Conservation (phyloP, 108 stramenopile genomes). For the Conticribra guillardii region DNA sequence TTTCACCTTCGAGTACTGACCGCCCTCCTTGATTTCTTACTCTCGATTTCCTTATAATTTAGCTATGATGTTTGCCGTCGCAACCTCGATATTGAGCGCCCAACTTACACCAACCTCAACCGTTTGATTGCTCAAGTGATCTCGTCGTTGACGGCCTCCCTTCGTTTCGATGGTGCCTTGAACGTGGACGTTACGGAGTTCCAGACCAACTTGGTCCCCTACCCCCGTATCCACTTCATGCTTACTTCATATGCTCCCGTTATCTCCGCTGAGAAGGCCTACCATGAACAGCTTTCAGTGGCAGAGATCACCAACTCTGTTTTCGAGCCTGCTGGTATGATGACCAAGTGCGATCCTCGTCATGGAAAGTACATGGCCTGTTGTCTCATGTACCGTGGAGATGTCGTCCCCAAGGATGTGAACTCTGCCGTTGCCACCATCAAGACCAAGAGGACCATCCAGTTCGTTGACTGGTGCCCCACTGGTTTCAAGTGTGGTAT, state of each 20-base stretch:
- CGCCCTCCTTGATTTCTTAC: neutral
- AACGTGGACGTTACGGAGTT: conserved; percentile 97
- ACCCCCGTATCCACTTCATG: conserved; percentile 96
- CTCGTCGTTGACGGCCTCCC: conserved; percentile 91
- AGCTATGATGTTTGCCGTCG: conserved; percentile 93
- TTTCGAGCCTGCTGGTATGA: conserved; percentile 92
- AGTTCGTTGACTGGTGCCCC: conserved; percentile 97
- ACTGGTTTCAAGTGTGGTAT: conserved; percentile 99
- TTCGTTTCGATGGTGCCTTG: conserved; percentile 95
- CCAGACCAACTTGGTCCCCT: conserved; percentile 97
- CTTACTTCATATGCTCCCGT: conserved; percentile 94
- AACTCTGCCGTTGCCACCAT: conserved; percentile 93
- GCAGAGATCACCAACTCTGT: conserved; percentile 95
- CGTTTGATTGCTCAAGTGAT: conserved; percentile 95
- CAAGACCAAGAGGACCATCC: conserved; percentile 96
- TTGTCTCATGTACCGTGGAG: conserved; percentile 97
- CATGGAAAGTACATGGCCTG: conserved; percentile 99
- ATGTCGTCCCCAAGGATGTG: conserved; percentile 95
- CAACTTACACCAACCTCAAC: conserved; percentile 95
- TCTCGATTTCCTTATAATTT: neutral
- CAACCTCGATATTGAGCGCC: conserved; percentile 93
- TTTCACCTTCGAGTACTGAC: neutral
- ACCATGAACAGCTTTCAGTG: conserved; percentile 93
- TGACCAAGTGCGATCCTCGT: conserved; percentile 97
- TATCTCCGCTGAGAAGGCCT: conserved; percentile 91